phyloP scores from a whole-genome alignment of 2,329 filamentous ascomycete genomes.

The Pseudogymnoascus sp. region DNA sequence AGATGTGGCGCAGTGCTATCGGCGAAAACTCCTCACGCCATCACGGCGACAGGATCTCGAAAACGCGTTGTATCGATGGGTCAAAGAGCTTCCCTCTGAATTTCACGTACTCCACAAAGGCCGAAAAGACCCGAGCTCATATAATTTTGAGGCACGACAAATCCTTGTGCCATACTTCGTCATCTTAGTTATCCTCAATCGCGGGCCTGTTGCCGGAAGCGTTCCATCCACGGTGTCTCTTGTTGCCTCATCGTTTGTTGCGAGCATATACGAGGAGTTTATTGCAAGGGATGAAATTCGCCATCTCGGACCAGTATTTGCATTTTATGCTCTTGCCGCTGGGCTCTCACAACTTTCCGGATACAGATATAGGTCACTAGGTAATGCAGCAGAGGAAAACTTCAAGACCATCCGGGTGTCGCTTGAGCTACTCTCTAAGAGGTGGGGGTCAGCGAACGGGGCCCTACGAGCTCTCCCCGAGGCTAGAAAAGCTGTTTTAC shows the following conservation, averaged over 20 bases:
- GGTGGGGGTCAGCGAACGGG: slow-evolving; percentile 6
- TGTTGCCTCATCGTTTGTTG: slow-evolving; percentile 4
- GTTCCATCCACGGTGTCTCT: slow-evolving; percentile 2
- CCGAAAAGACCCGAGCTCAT: slow-evolving; percentile 20
- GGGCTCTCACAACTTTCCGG: slow-evolving; percentile 9
- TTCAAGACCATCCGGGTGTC: slow-evolving; percentile 10
- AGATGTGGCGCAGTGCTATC: slow-evolving; percentile 6
- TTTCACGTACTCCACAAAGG: slow-evolving; percentile 14
- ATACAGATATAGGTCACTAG: slow-evolving; percentile 7
- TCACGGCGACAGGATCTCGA: not conserved
- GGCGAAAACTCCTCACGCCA: slow-evolving; percentile 5
- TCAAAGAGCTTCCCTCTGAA: slow-evolving; percentile 28
- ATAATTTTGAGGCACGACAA: slow-evolving; percentile 7
- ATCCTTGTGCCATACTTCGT: slow-evolving; percentile 9
- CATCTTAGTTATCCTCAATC: slow-evolving; percentile 7
- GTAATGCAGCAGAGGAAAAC: slow-evolving; percentile 3
- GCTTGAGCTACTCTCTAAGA: slow-evolving; percentile 1
- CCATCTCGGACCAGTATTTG: slow-evolving; percentile 6
- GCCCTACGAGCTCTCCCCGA: slow-evolving; percentile 7
- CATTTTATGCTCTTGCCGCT: slow-evolving; percentile 6
- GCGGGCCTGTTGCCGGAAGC: not conserved
- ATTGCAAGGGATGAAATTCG: slow-evolving; percentile 7
- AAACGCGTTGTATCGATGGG: slow-evolving; percentile 29
- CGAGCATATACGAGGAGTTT: slow-evolving; percentile 9
- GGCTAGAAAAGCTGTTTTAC: slow-evolving; percentile 4